A percentile compares a stretch with the other conserved stretches of the same genome.
Evolutionary conservation across 2,329 filamentous ascomycete species (phyloP).

Genomic region (Leptographium procerum): DNA sequence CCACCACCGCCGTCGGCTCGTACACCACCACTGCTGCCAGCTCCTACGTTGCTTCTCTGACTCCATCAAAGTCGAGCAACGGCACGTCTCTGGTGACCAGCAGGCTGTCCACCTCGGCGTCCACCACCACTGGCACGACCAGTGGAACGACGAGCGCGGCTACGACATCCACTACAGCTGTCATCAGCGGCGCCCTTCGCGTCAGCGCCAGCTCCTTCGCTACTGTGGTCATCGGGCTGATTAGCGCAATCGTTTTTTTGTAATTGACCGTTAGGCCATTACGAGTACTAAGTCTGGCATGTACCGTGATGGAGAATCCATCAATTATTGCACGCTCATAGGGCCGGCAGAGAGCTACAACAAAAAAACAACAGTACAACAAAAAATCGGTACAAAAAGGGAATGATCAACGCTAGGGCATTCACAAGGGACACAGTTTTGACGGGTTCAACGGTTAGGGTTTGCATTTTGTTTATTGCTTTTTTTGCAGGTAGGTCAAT

Average conservation of each 20-base stretch:
- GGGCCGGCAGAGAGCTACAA: too few species aligned
- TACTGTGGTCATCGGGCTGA: constrained; percentile 18
- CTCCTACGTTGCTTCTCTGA: background rate
- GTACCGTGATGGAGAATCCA: background rate
- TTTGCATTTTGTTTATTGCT: background rate
- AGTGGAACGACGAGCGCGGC: constrained; percentile 4
- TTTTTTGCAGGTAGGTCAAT: background rate
- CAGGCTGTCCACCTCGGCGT: background rate
- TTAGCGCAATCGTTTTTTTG: constrained; percentile 23
- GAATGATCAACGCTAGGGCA: background rate
- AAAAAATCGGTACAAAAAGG: background rate
- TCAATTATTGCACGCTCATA: background rate
- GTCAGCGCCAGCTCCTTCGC: constrained; percentile 21
- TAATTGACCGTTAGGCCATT: constrained; percentile 14
- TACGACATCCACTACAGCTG: constrained; percentile 14
- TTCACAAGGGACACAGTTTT: background rate
- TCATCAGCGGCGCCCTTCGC: constrained; percentile 19
- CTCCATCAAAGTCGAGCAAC: background rate
- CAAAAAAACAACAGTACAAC: too few species aligned
- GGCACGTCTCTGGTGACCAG: background rate
- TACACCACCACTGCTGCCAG: background rate
- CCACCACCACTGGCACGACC: background rate
- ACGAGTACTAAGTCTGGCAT: background rate
- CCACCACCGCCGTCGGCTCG: background rate
- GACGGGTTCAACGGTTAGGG: background rate